A percentile compares a stretch with the other conserved stretches of the same genome.
Conservation (phyloP, 2,329 filamentous ascomycete species). For the Pseudopyrenochaeta lycopersici region DNA sequence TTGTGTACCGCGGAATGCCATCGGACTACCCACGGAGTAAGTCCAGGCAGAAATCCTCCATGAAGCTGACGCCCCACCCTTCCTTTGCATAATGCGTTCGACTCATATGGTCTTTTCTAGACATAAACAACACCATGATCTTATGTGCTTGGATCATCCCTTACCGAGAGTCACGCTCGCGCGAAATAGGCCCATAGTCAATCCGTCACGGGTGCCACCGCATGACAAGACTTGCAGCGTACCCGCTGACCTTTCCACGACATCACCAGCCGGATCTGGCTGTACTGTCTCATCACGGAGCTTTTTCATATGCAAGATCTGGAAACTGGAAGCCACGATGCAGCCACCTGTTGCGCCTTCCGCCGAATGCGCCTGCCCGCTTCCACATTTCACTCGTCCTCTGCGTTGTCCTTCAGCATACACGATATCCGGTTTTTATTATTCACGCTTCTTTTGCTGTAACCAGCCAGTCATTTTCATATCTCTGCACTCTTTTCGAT, state of each 20-base stretch:
- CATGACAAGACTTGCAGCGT: background rate
- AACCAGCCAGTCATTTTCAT: background rate
- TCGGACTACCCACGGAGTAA: slow-evolving; percentile 1
- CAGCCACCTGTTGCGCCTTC: slow-evolving; percentile 11
- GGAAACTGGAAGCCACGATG: slow-evolving; percentile 19
- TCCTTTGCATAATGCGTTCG: too few relatives aligned
- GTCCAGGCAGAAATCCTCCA: too few relatives aligned
- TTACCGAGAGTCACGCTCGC: background rate
- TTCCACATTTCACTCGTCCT: background rate
- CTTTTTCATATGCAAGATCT: background rate
- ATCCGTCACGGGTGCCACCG: background rate
- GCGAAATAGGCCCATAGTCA: background rate
- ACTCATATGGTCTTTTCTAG: too few relatives aligned
- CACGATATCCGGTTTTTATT: background rate
- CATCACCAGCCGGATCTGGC: background rate
- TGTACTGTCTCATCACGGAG: background rate
- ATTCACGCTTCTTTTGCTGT: background rate
- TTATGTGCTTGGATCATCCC: too few relatives aligned
- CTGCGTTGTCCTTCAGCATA: background rate
- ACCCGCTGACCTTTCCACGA: background rate
- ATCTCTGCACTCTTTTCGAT: background rate
- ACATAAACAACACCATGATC: too few relatives aligned
- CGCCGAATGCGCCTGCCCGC: slow-evolving; percentile 3
- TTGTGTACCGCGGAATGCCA: background rate
- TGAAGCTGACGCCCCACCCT: background rate